These are phyloP conservation scores for Planoprotostelium fungivorum DNA, from an alignment of 78 protist species.

Conservation along the genomic window DNA sequence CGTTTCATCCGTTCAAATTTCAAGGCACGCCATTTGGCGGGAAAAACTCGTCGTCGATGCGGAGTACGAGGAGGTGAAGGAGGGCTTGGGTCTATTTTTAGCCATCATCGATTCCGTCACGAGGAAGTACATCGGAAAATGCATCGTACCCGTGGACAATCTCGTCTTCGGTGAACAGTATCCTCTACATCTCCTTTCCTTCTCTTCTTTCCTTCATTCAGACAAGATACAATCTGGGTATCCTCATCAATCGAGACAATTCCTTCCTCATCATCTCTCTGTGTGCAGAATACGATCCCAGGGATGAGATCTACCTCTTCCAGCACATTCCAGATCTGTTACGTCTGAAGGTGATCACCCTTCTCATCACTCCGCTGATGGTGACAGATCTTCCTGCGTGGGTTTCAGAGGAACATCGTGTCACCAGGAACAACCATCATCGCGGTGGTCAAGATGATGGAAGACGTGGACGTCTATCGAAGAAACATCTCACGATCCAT, in stretches of 20 bases:
- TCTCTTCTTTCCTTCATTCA: too few relatives aligned
- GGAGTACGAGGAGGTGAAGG: neutral
- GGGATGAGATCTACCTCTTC: neutral
- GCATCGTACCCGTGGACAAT: neutral
- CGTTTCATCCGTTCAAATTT: neutral
- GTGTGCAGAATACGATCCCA: neutral
- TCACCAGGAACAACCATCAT: neutral
- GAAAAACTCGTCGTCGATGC: neutral
- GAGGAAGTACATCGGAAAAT: neutral
- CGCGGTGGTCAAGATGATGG: neutral
- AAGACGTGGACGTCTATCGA: neutral
- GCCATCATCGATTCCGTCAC: neutral
- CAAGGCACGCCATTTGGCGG: neutral
- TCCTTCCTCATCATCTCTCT: neutral
- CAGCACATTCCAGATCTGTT: neutral
- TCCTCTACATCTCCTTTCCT: neutral
- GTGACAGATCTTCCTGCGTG: neutral
- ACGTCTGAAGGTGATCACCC: neutral
- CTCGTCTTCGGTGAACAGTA: neutral
- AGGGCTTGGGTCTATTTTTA: neutral
- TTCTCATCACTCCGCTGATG: too few relatives aligned
- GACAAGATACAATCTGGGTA: neutral
- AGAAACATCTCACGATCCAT: neutral
- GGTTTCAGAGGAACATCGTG: neutral
- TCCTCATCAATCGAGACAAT: neutral